phyloP scores from a whole-genome alignment of 768 basidiomycete genomes.

The Flagelloscypha sp. region DNA sequence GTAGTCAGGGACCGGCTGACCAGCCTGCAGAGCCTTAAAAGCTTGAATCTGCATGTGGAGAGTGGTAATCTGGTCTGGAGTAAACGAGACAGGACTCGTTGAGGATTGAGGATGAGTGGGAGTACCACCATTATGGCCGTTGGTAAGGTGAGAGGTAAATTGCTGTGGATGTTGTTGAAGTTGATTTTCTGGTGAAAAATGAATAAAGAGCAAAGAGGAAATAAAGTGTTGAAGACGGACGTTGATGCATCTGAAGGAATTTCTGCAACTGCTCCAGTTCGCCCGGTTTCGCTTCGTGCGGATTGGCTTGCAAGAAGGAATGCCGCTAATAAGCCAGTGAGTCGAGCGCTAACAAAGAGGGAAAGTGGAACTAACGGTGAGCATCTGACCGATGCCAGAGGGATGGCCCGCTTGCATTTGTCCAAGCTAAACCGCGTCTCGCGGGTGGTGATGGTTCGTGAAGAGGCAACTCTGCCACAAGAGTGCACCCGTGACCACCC shows the following conservation, averaged over 20 bases:
- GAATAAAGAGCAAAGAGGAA: neutral
- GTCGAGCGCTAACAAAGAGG: too few relatives aligned
- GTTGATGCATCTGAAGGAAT: conserved; percentile 37
- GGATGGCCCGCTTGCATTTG: too few relatives aligned
- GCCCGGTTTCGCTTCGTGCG: conserved; percentile 35
- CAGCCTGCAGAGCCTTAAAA: conserved; percentile 62
- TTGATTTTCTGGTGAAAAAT: conserved; percentile 17
- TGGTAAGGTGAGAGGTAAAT: conserved; percentile 19
- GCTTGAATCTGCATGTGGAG: conserved; percentile 80
- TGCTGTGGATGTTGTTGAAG: conserved; percentile 9
- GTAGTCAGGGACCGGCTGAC: conserved; percentile 58
- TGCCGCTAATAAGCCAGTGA: too few relatives aligned
- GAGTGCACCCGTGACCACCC: too few relatives aligned
- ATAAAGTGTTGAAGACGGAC: conserved; percentile 14
- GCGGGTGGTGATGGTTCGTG: too few relatives aligned
- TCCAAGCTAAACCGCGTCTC: too few relatives aligned
- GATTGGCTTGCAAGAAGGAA: conserved; percentile 44
- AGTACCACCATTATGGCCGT: conserved; percentile 37
- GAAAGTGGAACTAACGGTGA: too few relatives aligned
- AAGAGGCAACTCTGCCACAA: too few relatives aligned
- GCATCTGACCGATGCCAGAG: too few relatives aligned
- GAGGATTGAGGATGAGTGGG: conserved; percentile 32
- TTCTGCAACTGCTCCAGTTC: conserved; percentile 41
- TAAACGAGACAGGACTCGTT: conserved; percentile 70
- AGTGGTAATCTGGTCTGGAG: conserved; percentile 62